Base-by-base conservation (phyloP, 306 rosid species). In the Dryas octopetala region DNA sequence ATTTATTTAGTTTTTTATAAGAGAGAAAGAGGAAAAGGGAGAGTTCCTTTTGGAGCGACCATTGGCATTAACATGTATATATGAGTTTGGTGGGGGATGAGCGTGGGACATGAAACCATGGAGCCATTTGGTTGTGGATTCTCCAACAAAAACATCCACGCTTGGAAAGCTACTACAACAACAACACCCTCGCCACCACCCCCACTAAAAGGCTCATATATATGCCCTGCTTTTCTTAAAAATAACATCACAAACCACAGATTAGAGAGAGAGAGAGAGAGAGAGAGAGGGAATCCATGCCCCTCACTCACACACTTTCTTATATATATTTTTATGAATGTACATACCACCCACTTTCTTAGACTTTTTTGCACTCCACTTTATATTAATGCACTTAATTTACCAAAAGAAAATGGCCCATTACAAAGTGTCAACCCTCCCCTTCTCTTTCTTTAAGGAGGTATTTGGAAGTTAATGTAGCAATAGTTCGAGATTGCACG, bases 81-180 rank as follows among this genome's bases (percentile, higher is more conserved):
- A 76, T 55, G 70, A 83, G 86, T 80, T 77, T 81, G 83, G 89
- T 87, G 76, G 78, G 82, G 85, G 67, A 32, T 32, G 38, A 78
- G 84, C 63, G 91, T 89, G 92, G 93, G 93, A 67, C 89, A 83
- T 76, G 74, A 81, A 69, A 81, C 86, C 81, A 87, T 89, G 90
- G 93, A 93, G 95, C 91, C 96, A 89, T 90, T 90, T 83, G 93
- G 90, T 83, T 86, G 95, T 93, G 97, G 97, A 90, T 85, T 91
- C 89, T 89, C 98, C 97, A 93, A 93, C 98, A 91, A 82, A 82
- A 78, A 49, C 82, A 73, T 60, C 82, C 97, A 93, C 97, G 96
- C 97, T 83, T 88, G 63, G 66, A 89, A 93, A 91, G 91, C 85
- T 66, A 77, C 41, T 75, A 73, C 40, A 66, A 77, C 41, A 77